phyloP scores from a whole-genome alignment of 2,329 filamentous ascomycete species.

The Fusarium sp. region DNA sequence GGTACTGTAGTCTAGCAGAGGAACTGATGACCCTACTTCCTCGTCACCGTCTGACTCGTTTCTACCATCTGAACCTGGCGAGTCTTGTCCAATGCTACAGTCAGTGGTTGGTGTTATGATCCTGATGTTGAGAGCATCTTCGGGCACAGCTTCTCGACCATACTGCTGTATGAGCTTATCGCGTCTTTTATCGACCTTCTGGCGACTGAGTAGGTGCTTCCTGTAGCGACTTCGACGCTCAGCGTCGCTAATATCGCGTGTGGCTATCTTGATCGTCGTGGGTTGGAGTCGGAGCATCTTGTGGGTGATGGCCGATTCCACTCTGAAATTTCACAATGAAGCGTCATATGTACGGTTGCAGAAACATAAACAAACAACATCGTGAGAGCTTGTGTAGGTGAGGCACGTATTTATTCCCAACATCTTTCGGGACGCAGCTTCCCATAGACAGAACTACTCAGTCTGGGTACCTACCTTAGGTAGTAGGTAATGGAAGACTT shows the following conservation, averaged over 20 bases:
- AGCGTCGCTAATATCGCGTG: constrained; percentile 30
- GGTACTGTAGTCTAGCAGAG: neutral
- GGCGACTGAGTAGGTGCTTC: constrained; percentile 12
- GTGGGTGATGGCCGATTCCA: neutral
- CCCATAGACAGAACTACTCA: neutral
- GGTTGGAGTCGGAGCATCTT: constrained; percentile 37
- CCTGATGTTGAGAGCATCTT: neutral
- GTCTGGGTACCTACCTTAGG: neutral
- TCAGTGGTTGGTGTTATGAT: neutral
- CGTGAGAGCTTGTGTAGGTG: neutral
- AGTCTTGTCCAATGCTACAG: neutral
- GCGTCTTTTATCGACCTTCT: neutral
- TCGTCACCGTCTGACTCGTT: neutral
- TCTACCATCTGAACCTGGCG: neutral
- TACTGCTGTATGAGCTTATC: neutral
- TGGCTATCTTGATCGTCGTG: constrained; percentile 27
- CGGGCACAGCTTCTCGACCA: neutral
- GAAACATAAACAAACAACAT: neutral
- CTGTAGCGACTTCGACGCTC: constrained; percentile 36
- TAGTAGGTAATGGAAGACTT: no score
- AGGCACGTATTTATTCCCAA: neutral
- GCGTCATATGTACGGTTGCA: neutral
- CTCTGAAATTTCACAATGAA: neutral
- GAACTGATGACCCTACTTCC: neutral
- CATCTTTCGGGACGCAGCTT: neutral